Conservation (phyloP, 2,329 filamentous ascomycete genomes). For the Lachnellula hyalina region DNA sequence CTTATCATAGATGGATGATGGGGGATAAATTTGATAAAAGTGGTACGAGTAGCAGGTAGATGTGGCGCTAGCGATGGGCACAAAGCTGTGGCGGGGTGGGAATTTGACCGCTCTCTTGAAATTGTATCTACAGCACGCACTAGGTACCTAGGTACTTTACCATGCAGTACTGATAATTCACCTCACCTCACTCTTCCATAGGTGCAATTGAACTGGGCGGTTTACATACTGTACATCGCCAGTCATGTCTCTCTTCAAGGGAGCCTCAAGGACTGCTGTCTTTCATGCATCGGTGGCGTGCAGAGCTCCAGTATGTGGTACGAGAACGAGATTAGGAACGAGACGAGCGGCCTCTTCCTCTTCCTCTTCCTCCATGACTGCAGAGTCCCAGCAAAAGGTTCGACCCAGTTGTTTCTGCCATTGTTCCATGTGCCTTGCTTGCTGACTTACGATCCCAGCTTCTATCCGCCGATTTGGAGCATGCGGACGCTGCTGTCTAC, state of each 20-base stretch:
- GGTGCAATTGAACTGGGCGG: neutral
- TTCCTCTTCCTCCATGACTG: constrained; percentile 22
- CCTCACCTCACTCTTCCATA: constrained; percentile 7
- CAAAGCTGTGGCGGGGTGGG: no score
- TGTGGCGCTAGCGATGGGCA: no score
- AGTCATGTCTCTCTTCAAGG: constrained; percentile 29
- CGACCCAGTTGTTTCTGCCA: neutral
- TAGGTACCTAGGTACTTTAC: no score
- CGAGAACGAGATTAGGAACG: neutral
- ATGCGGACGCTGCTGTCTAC: constrained; percentile 82
- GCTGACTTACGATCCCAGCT: constrained; percentile 48
- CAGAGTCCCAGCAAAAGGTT: constrained; percentile 57
- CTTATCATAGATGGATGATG: no score
- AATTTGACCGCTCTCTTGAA: no score
- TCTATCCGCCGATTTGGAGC: constrained; percentile 70
- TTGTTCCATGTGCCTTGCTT: neutral
- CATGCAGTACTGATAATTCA: constrained; percentile 4
- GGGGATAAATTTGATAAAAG: no score
- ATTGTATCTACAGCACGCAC: no score
- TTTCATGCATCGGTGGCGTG: constrained; percentile 16
- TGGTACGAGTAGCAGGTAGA: no score
- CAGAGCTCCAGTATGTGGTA: constrained; percentile 22
- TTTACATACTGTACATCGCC: constrained; percentile 3
- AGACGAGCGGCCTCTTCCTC: constrained; percentile 18
- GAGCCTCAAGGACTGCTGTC: constrained; percentile 23